Base-by-base conservation (phyloP, 805 yeast genomes). In the Ascoidea rubescens region DNA sequence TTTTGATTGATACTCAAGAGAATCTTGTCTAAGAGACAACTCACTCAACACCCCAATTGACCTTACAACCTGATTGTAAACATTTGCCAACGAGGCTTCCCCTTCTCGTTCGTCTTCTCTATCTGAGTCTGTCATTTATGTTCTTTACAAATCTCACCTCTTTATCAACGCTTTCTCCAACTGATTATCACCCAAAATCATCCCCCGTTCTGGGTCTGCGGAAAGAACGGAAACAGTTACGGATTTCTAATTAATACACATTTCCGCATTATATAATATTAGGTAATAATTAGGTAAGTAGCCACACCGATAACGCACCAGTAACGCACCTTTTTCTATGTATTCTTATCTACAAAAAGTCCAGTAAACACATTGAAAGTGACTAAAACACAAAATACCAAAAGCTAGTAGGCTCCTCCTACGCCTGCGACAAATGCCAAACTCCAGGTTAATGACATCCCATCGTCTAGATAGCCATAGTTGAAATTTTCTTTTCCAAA, bases 401-500 rank as follows among this genome's bases (percentile, higher is more conserved):
- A 2, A 21, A 21, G 28, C 28, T 21, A 21, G 28, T 21, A 21
- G 28, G 28, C 30, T 12, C 47, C 30, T 21, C 30, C 55, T 31
- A 55, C 30, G 4, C 55, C 2, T 81, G 78, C 96, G 48, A 87
- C 73, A 57, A 77, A 86, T 0, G 95, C 80, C 56, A 89, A 70
- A 10, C 90, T 82, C 95, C 96, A 89, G 0, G 96, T 84, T 56
- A 81, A 69, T 31, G 91, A 81, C 73, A 88, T 91, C 2, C 97
- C 97, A 53, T 78, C 78, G 60, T 90, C 97, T 49, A 90, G 75
- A 57, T 73, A 75, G 4, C 64, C 59, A n/a, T 69, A 67, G 48
- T 70, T 62, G 74, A 87, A 89, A 52, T 67, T 69, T 5, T 69
- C 58, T 42, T 76, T 62, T 1, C 81, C 62, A 63, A 87, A 87